A percentile compares a stretch with the other conserved stretches of the same genome.
phyloP scores from a whole-genome alignment of 805 yeast genomes.

The Zygosaccharomyces gambellarensis region DNA sequence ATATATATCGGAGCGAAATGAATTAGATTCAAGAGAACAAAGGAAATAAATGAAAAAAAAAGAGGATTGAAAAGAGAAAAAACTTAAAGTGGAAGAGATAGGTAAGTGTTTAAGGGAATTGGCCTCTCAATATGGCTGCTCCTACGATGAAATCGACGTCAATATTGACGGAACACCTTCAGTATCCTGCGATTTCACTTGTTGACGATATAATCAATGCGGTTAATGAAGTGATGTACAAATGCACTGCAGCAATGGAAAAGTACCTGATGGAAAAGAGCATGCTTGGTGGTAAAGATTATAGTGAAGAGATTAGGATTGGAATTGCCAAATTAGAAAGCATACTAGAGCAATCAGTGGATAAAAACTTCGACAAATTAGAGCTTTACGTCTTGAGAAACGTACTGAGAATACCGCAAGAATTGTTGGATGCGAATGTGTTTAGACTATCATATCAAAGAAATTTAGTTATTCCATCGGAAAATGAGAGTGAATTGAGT shows the following conservation, averaged over 20 bases:
- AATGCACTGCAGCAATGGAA: conserved; percentile 76
- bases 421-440: conserved; percentile 60
- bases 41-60: not conserved
- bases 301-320: conserved; percentile 54
- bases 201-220: conserved; percentile 86
- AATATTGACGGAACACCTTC: conserved; percentile 78
- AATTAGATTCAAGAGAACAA: not conserved
- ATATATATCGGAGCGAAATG: not conserved
- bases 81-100: not conserved
- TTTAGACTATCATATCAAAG: conserved; percentile 66
- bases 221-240: conserved; percentile 77
- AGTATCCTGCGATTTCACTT: conserved; percentile 74
- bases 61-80: not conserved
- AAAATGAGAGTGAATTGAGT: conserved; percentile 8
- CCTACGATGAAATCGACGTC: conserved; percentile 41
- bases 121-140: conserved; percentile 29
- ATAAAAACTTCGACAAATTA: conserved; percentile 77
- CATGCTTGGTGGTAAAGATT: conserved; percentile 21
- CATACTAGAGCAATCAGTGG: conserved; percentile 66
- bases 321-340: conserved; percentile 82
- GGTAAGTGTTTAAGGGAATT: not conserved
- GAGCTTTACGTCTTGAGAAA: conserved; percentile 79
- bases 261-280: conserved; percentile 43
- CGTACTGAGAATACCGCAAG: conserved; percentile 64
- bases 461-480: conserved; percentile 36